Percentiles rank a stretch among this genome's conserved stretches.
Evolutionary conservation across 306 rosid species (phyloP).

Genomic region (Benincasa hispida): DNA sequence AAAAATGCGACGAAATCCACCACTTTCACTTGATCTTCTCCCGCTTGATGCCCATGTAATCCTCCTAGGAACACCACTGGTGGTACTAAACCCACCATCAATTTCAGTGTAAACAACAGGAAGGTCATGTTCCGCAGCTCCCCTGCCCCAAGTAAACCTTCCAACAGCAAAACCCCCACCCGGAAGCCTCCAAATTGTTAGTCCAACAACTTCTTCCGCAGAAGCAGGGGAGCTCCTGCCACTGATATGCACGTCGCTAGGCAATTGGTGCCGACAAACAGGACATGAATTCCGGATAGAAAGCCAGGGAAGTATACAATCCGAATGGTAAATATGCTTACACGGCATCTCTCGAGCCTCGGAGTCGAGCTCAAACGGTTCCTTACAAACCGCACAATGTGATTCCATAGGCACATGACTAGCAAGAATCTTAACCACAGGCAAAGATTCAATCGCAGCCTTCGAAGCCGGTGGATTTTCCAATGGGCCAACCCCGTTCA

Average conservation of each 20-base stretch:
- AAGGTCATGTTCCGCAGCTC: slow-evolving; percentile 49
- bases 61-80: slow-evolving; percentile 39
- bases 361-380: slow-evolving; percentile 32
- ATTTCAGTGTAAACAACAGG: slow-evolving; percentile 66
- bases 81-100: slow-evolving; percentile 58
- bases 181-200: slow-evolving; percentile 67
- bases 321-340: slow-evolving; percentile 56
- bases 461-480: slow-evolving; percentile 56
- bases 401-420: slow-evolving; percentile 36
- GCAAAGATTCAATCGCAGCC: slow-evolving; percentile 58
- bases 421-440: slow-evolving; percentile 35
- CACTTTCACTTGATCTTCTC: slow-evolving; percentile 33
- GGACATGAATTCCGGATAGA: slow-evolving; percentile 61
- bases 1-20: slow-evolving; percentile 31
- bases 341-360: slow-evolving; percentile 78
- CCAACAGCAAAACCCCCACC: slow-evolving; percentile 79
- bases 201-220: slow-evolving; percentile 38
- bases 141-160: slow-evolving; percentile 54
- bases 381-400: slow-evolving; percentile 58
- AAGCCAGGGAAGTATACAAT: slow-evolving; percentile 65
- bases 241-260: slow-evolving; percentile 30
- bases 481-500: slow-evolving; percentile 22
- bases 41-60: slow-evolving; percentile 36
- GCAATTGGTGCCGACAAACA: slow-evolving; percentile 55
- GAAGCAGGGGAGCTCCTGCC: slow-evolving; percentile 28